phyloP scores from a whole-genome alignment of 2,329 filamentous ascomycete species.

The Myotisia sp. region DNA sequence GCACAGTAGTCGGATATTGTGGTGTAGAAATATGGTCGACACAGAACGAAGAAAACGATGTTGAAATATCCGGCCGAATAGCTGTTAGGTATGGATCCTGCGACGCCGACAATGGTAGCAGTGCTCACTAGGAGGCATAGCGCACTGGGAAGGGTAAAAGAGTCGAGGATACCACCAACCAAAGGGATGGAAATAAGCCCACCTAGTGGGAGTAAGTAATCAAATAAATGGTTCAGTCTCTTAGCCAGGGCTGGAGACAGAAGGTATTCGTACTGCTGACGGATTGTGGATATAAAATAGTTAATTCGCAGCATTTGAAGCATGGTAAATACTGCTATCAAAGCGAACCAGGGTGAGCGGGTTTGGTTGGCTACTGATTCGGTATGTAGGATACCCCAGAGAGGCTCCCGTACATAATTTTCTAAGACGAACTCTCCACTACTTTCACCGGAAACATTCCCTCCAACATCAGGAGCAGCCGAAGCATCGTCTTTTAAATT shows the following conservation, averaged over 20 bases:
- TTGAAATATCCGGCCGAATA: conserved; percentile 60
- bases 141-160: conserved; percentile 56
- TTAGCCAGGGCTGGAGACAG: conserved; percentile 49
- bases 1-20: conserved; percentile 78
- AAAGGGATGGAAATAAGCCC: conserved; percentile 72
- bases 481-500: conserved; percentile 10
- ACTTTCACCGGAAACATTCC: neutral
- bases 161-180: conserved; percentile 67
- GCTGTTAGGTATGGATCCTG: conserved; percentile 57
- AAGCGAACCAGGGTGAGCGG: conserved; percentile 64
- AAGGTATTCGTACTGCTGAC: conserved; percentile 65
- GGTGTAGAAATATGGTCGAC: conserved; percentile 82
- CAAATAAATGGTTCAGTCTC: conserved; percentile 69
- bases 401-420: conserved; percentile 51
- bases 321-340: conserved; percentile 65
- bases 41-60: conserved; percentile 67
- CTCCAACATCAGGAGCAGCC: neutral
- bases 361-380: conserved; percentile 59
- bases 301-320: conserved; percentile 67
- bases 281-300: conserved; percentile 74
- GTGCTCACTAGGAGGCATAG: conserved; percentile 54
- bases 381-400: conserved; percentile 77
- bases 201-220: conserved; percentile 64
- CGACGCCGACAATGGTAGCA: conserved; percentile 59
- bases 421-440: conserved; percentile 46